Percentiles rank a stretch among this genome's conserved stretches.
These are phyloP conservation scores for Angomonas ambiguus DNA, from an alignment of 208 protist species.

Conservation along the genomic window DNA sequence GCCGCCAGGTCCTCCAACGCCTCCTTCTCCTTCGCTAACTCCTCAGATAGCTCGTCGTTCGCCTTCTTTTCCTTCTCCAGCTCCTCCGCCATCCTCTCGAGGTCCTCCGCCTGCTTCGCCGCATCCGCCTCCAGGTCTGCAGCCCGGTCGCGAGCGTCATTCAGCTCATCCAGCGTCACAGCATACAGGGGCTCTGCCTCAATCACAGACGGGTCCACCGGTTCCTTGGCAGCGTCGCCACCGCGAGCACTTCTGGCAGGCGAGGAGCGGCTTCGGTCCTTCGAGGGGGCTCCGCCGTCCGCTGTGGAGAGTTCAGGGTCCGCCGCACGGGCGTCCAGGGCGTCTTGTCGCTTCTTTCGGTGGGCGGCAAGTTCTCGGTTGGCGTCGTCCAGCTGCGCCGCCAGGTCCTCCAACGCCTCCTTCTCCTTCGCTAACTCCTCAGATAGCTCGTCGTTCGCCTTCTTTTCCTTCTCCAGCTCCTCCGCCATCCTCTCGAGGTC, in stretches of 20 bases:
- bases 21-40: conserved; percentile 8
- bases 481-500: conserved; percentile 17
- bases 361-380: neutral
- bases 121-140: conserved; percentile 11
- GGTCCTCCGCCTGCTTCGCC: conserved; percentile 16
- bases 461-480: conserved; percentile 26
- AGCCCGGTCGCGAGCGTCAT: neutral
- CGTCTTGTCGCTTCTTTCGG: neutral
- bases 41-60: neutral
- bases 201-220: neutral
- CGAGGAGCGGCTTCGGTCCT: neutral
- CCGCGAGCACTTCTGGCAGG: neutral
- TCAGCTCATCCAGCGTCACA: neutral
- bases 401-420: neutral
- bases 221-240: neutral
- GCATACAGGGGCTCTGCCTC: neutral
- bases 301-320: neutral
- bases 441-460: too few relatives aligned
- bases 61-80: neutral
- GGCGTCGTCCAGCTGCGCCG: neutral
- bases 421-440: conserved; percentile 1
- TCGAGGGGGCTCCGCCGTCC: conserved; percentile 10
- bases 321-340: neutral
- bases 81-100: neutral
- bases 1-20: conserved; percentile 9